Base-by-base conservation (phyloP, 2,329 filamentous ascomycete species). In the Helminthosporium solani region DNA sequence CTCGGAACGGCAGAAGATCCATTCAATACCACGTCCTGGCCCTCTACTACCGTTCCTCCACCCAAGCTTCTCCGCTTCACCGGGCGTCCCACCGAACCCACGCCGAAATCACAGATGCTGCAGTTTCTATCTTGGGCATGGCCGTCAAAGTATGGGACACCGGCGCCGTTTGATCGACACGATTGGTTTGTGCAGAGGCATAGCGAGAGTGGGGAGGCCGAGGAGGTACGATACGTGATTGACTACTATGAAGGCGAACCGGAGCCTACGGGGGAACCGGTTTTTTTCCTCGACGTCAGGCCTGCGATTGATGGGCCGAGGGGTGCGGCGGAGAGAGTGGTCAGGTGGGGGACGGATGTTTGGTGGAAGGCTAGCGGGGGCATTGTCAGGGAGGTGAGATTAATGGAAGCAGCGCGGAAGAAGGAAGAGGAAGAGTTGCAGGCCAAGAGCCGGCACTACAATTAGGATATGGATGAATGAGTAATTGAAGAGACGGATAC, bases 241-340 rank as follows among this genome's bases (percentile, higher is more conserved):
- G 94, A 99, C 71, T 97, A 96, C 73, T 97, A 97, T 71, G 86
- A 87, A 27, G 92, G 85, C 5, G 84, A 85, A 19, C 86, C 87
- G 1, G 90, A 95, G 63, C 83, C 86, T 2, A 88, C 83, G 0
- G 94, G 91, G 25, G 90, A 96, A 67, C 92, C 94, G 2, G 90
- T 97, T 6, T 99, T 99, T 75, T 96, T 85, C 69, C 82, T 99
- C 44, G 94, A 99, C 66, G 94, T 99, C 16, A 81, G 94, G 53
- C 94, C 94, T 1, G 94, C 94, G 3, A 74, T 96, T 33, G 84
- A 87, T 68, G 89, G 88, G 0, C 90, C 90, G 2, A 85, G 82
- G 1, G 86, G 86, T 20, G 87, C 90, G 0, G 82, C 85, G 2
- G 94, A 97, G 76, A 81, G 94, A 41, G 72, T 90, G 50, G 83